These are phyloP conservation scores for Phytophthora pisi DNA, from an alignment of 352 stramenopile genomes.

Conservation along the genomic window DNA sequence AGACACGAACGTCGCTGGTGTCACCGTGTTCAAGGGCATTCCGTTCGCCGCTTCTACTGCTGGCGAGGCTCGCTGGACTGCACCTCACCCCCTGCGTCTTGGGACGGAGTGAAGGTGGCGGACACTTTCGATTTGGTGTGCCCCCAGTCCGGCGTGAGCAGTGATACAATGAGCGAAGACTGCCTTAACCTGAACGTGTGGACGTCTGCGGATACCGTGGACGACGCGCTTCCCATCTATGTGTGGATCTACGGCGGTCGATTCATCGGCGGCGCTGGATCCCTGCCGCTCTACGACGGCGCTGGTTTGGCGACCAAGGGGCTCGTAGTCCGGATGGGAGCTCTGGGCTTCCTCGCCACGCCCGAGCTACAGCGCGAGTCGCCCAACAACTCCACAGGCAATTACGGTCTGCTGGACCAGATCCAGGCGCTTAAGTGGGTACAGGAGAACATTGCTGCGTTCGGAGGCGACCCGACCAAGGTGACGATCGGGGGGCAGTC, in stretches of 20 bases:
- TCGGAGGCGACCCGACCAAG: constrained; percentile 11
- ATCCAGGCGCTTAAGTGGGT: constrained; percentile 7
- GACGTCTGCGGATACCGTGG: neutral
- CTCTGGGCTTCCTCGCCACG: constrained; percentile 57
- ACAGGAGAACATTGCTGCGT: constrained; percentile 12
- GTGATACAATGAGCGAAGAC: neutral
- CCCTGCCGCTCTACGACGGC: constrained; percentile 13
- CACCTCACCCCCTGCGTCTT: neutral
- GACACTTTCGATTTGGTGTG: neutral
- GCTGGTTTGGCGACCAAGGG: constrained; percentile 28
- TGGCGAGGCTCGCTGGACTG: neutral
- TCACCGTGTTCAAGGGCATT: neutral
- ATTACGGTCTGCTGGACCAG: constrained; percentile 4
- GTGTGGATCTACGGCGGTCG: constrained; percentile 23
- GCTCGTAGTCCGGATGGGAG: constrained; percentile 86
- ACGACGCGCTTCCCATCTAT: constrained; percentile 12
- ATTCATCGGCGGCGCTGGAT: constrained; percentile 8
- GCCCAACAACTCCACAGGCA: constrained; percentile 1
- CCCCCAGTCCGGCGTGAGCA: neutral
- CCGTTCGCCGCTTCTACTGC: neutral
- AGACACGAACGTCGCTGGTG: neutral
- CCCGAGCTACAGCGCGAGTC: constrained; percentile 12
- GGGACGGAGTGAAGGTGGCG: neutral
- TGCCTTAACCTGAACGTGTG: neutral
- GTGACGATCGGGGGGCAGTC: constrained; percentile 8